These are phyloP conservation scores for Lyophyllum shimeji DNA, from an alignment of 768 basidiomycete species.

Conservation along the genomic window DNA sequence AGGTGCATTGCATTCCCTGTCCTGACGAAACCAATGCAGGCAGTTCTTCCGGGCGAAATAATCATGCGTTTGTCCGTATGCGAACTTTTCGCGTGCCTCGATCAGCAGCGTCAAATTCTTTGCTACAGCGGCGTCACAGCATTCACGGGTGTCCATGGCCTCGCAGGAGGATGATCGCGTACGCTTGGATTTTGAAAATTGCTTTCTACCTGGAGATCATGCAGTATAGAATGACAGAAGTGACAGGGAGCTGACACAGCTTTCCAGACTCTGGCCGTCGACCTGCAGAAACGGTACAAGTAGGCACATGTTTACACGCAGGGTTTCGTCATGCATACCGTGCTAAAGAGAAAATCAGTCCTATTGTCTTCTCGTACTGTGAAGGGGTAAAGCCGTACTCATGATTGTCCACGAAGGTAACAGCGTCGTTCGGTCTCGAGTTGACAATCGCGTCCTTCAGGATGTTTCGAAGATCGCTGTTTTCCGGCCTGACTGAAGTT, in stretches of 20 bases:
- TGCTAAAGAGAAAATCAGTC: slow-evolving; percentile 38
- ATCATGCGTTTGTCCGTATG: slow-evolving; percentile 64
- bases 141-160: slow-evolving; percentile 77
- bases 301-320: background rate
- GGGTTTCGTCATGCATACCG: slow-evolving; percentile 41
- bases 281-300: slow-evolving; percentile 31
- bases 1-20: slow-evolving; percentile 50
- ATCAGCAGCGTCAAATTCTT: slow-evolving; percentile 55
- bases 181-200: slow-evolving; percentile 82
- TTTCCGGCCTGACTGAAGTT: slow-evolving; percentile 81
- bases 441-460: slow-evolving; percentile 69
- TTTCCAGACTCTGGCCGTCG: slow-evolving; percentile 73
- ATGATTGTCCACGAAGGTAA: slow-evolving; percentile 90
- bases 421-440: slow-evolving; percentile 72
- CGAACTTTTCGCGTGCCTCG: slow-evolving; percentile 59
- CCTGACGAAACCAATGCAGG: slow-evolving; percentile 76
- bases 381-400: slow-evolving; percentile 53
- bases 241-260: slow-evolving; percentile 58
- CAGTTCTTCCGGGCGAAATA: slow-evolving; percentile 60
- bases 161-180: slow-evolving; percentile 76
- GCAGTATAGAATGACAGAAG: background rate
- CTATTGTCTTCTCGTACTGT: background rate
- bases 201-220: slow-evolving; percentile 49
- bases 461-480: slow-evolving; percentile 64
- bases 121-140: slow-evolving; percentile 55